Percentiles rank a stretch among this genome's conserved stretches.
Conservation (phyloP, 768 basidiomycete species). For the Lanmaoa pseudosensibilis region DNA sequence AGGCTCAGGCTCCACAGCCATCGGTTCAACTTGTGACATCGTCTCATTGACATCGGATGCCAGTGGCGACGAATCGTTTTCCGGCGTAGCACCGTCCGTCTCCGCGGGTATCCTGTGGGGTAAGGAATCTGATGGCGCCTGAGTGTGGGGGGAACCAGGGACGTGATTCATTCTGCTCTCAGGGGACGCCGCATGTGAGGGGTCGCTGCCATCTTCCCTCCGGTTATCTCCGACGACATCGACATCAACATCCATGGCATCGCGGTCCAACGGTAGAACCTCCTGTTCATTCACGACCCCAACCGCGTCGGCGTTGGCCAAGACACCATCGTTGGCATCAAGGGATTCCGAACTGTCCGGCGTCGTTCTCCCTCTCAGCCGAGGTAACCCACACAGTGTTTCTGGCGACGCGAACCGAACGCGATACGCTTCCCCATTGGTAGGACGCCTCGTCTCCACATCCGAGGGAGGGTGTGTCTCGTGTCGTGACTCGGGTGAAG, state of each 20-base stretch:
- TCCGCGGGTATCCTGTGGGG: not conserved
- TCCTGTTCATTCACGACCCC: not conserved
- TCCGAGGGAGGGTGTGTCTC: not conserved
- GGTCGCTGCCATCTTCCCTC: not conserved
- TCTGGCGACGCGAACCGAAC: conserved; percentile 37
- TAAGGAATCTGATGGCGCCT: not conserved
- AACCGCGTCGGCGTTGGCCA: not conserved
- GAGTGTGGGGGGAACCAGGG: not conserved
- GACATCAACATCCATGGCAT: conserved; percentile 26
- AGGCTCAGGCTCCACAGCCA: conserved; percentile 6
- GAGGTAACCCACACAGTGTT: conserved; percentile 15
- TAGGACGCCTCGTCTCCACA: conserved; percentile 11
- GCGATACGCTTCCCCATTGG: conserved; percentile 18
- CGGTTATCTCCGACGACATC: conserved; percentile 7
- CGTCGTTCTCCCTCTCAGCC: conserved; percentile 5
- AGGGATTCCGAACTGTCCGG: not conserved
- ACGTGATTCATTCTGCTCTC: not conserved
- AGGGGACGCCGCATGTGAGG: not conserved
- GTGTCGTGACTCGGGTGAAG: conserved; percentile 14
- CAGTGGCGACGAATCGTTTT: not conserved
- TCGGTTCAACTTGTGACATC: conserved; percentile 9
- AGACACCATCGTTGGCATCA: not conserved
- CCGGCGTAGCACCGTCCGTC: not conserved
- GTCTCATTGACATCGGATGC: conserved; percentile 2
- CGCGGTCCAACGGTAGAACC: not conserved